Percentiles rank a stretch among this genome's conserved stretches.
These are phyloP conservation scores for Bipolaris gigantea DNA, from an alignment of 2,329 filamentous ascomycete genomes.

Conservation along the genomic window DNA sequence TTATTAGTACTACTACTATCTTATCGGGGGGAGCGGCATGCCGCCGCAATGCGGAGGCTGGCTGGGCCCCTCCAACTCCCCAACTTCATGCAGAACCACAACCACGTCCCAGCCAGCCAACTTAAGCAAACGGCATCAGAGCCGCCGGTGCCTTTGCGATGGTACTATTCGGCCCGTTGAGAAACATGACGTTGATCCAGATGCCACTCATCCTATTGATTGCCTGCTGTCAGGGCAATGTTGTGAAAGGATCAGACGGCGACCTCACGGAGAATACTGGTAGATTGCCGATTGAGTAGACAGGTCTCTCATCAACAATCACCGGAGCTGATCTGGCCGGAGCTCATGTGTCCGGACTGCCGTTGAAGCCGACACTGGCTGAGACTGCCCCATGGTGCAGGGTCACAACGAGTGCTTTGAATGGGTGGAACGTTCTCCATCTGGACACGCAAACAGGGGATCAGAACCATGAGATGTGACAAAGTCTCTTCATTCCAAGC, in stretches of 20 bases:
- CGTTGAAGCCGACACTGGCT: not conserved
- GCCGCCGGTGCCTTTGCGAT: not conserved
- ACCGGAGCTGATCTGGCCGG: not conserved
- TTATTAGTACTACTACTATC: no score
- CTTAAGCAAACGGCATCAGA: not conserved
- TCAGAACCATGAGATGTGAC: not conserved
- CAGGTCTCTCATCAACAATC: not conserved
- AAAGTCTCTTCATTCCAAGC: not conserved
- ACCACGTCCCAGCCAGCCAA: conserved; percentile 4
- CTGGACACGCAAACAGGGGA: not conserved
- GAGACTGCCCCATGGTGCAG: not conserved
- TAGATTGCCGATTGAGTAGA: not conserved
- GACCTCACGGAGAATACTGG: not conserved
- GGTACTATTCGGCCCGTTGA: not conserved
- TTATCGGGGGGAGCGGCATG: conserved; percentile 1
- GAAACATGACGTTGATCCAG: not conserved
- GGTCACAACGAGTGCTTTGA: not conserved
- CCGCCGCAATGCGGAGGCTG: not conserved
- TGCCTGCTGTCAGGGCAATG: not conserved
- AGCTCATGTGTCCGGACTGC: not conserved
- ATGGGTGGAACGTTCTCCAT: not conserved
- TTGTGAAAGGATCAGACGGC: not conserved
- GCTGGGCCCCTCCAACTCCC: not conserved
- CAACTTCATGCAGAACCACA: conserved; percentile 2
- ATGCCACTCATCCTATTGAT: not conserved